Evolutionary conservation across 106 monocot genomes (phyloP), one percentile per base, ranked within the genome.

Genomic region (Agapanthus africanus): DNA sequence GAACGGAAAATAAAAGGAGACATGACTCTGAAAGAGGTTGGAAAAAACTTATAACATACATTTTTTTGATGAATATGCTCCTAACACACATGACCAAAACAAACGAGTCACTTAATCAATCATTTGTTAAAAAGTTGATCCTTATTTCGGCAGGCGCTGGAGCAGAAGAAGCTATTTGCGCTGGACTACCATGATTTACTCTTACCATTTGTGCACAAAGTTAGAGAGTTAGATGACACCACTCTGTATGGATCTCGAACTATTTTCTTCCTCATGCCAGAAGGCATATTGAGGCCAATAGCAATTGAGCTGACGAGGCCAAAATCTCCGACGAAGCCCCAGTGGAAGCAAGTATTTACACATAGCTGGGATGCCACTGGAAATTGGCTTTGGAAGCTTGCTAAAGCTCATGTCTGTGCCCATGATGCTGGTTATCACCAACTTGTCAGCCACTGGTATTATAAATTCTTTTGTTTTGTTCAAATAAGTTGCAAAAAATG

Each of bases 281-380:
- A 68, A 0, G 71, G 38, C 39, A 87, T 86, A 6, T 59, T 94
- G 21, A 68, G 27, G 70, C 90, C 84, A 1, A 46, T 94, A 26
- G 84, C 77, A 42, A 94, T 90, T 32, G 94, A 94, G 75, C 87
- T 94, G 42, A 83, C 82, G 32, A 90, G 83, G 0, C 93, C 93
- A 11, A 59, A 52, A 0, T 81, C 80, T 15, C 70, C 82, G 1
- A 66, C 74, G 10, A 75, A 54, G 52, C 77, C 81, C 2, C 85
- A 79, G 39, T 83, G 80, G 83, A 79, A 65, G 49, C 62, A 41
- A 14, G 88, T 84, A 8, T 84, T 83, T 76, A 78, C 76, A 2
- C 75, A 51, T 31, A 0, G 25, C 1, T 73, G 46, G 40, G 79
- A 95, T 28, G 76, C 88, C 31, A 91, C 85, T 0, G 64, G 44